A percentile compares a stretch with the other conserved stretches of the same genome.
Evolutionary conservation across 1,284 basidiomycete genomes (phyloP).

Genomic region (Microbotryomycetes sp.): DNA sequence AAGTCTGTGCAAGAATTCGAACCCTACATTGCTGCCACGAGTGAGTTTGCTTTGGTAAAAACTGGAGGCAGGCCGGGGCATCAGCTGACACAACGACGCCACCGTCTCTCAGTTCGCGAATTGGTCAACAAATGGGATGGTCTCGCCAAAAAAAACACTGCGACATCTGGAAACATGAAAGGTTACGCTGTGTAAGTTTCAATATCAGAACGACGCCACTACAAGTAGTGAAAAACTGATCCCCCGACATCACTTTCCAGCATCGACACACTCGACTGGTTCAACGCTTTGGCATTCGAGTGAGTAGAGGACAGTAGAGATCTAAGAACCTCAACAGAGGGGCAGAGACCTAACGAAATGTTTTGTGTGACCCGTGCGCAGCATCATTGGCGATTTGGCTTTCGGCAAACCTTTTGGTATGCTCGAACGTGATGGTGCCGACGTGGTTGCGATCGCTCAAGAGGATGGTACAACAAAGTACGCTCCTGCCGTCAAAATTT

Average conservation of each 20-base stretch:
- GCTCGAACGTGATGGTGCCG: constrained; percentile 51
- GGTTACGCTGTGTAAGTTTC: constrained; percentile 23
- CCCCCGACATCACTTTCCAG: neutral
- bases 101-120: constrained; percentile 12
- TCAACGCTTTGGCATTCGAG: constrained; percentile 6
- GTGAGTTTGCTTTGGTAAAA: too few species aligned
- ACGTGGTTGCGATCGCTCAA: constrained; percentile 33
- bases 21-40: constrained; percentile 50
- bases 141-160: constrained; percentile 46
- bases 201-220: neutral
- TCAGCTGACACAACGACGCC: too few species aligned
- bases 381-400: constrained; percentile 58
- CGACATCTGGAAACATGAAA: constrained; percentile 42
- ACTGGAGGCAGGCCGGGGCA: too few species aligned
- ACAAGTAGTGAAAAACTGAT: neutral
- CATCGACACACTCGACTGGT: constrained; percentile 32
- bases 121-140: constrained; percentile 72
- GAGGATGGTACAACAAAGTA: constrained; percentile 45
- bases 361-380: too few species aligned
- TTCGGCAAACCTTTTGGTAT: constrained; percentile 87
- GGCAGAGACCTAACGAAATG: too few species aligned
- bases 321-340: too few species aligned
- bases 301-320: too few species aligned
- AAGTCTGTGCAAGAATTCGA: constrained; percentile 65
- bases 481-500: constrained; percentile 74